These are phyloP conservation scores for Phoma sp. DNA, from an alignment of 2,329 filamentous ascomycete species.

Conservation along the genomic window DNA sequence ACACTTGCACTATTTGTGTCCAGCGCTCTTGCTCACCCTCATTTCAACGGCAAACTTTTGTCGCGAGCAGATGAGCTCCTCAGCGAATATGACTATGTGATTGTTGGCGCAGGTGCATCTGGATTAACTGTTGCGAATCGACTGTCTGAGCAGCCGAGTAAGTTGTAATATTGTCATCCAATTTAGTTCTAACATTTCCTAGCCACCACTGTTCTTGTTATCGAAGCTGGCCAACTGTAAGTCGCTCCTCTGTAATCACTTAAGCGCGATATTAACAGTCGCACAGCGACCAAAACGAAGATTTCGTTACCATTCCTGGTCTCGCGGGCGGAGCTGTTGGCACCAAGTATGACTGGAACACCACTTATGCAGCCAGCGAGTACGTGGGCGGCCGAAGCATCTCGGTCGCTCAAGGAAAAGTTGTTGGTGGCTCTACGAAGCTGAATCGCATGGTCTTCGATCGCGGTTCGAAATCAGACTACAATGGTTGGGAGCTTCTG, in stretches of 20 bases:
- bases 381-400: conserved; percentile 22
- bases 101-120: conserved; percentile 36
- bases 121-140: conserved; percentile 41
- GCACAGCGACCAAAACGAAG: conserved; percentile 29
- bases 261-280: neutral
- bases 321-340: conserved; percentile 33
- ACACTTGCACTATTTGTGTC: conserved; percentile 23
- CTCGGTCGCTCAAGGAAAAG: conserved; percentile 26
- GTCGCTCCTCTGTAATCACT: neutral
- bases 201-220: conserved; percentile 31
- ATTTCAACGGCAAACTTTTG: conserved; percentile 23
- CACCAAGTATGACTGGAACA: conserved; percentile 39
- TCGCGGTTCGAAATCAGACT: conserved; percentile 38
- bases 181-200: neutral
- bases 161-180: neutral
- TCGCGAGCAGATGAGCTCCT: conserved; percentile 23
- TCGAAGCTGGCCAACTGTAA: conserved; percentile 36
- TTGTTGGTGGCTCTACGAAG: conserved; percentile 36
- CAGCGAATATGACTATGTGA: conserved; percentile 35
- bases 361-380: conserved; percentile 22
- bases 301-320: conserved; percentile 32
- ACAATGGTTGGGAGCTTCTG: conserved; percentile 38
- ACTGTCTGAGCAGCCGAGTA: conserved; percentile 32
- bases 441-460: conserved; percentile 52
- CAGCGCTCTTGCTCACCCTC: conserved; percentile 24